These are phyloP conservation scores for Leishmania aethiopica DNA, from an alignment of 208 protist genomes.

Conservation along the genomic window DNA sequence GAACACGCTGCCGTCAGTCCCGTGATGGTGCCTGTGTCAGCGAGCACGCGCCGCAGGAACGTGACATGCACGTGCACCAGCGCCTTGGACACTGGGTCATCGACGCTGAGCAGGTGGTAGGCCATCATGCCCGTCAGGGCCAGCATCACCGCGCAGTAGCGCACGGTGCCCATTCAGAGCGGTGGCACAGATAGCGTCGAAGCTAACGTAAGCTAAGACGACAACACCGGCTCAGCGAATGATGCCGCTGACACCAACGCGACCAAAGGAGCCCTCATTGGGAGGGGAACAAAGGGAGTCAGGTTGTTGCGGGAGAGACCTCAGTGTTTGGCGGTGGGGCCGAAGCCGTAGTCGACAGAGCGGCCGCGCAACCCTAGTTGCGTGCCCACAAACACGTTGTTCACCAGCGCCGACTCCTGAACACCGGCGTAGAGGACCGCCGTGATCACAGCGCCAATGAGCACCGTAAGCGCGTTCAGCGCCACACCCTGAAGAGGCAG, in stretches of 20 bases:
- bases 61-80: slow-evolving; percentile 20
- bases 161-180: slow-evolving; percentile 15
- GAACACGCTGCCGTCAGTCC: slow-evolving; percentile 17
- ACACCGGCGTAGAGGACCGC: slow-evolving; percentile 20
- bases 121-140: slow-evolving; percentile 22
- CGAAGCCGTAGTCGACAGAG: slow-evolving; percentile 23
- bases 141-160: slow-evolving; percentile 26
- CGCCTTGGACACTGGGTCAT: slow-evolving; percentile 18
- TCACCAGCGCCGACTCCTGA: slow-evolving; percentile 19
- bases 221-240: slow-evolving; percentile 24
- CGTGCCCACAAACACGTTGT: slow-evolving; percentile 23
- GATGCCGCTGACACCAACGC: slow-evolving; percentile 27
- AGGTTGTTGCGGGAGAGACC: slow-evolving; percentile 17
- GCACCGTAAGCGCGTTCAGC: slow-evolving; percentile 17
- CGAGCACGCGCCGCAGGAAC: slow-evolving; percentile 16
- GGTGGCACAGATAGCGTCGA: slow-evolving; percentile 32
- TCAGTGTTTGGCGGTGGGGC: slow-evolving; percentile 21
- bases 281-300: slow-evolving; percentile 13
- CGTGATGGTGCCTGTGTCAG: slow-evolving; percentile 18
- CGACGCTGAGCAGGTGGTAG: slow-evolving; percentile 19
- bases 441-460: slow-evolving; percentile 22
- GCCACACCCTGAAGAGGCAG: slow-evolving; percentile 9
- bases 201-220: slow-evolving; percentile 32
- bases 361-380: slow-evolving; percentile 23
- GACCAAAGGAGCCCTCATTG: slow-evolving; percentile 13